Conservation (phyloP, 176 grass and related monocot genomes). For the Raddia guianensis region DNA sequence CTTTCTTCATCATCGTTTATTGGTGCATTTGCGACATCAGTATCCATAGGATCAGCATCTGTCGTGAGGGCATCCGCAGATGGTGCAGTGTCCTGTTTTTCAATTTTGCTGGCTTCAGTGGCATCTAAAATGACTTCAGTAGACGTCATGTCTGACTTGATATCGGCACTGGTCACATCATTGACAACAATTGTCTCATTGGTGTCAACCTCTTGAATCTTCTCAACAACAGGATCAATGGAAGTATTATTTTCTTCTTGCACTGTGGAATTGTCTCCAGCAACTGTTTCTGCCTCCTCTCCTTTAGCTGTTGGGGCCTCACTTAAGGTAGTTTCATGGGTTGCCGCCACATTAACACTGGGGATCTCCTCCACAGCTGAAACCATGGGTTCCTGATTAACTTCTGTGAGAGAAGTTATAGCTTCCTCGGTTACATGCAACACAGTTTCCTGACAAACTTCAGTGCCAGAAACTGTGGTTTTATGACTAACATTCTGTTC, state of each 20-base stretch:
- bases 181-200: slow-evolving; percentile 35
- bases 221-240: slow-evolving; percentile 25
- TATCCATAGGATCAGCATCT: slow-evolving; percentile 49
- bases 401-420: slow-evolving; percentile 26
- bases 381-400: slow-evolving; percentile 18
- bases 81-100: slow-evolving; percentile 37
- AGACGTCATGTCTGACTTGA: slow-evolving; percentile 34
- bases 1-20: slow-evolving; percentile 33
- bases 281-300: slow-evolving; percentile 32
- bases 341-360: slow-evolving; percentile 22
- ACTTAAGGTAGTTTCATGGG: slow-evolving; percentile 24
- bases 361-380: neutral
- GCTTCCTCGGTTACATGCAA: slow-evolving; percentile 44
- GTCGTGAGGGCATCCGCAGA: slow-evolving; percentile 30
- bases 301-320: slow-evolving; percentile 30
- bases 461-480: slow-evolving; percentile 30
- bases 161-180: slow-evolving; percentile 42
- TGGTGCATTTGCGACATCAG: slow-evolving; percentile 39
- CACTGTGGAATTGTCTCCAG: slow-evolving; percentile 29
- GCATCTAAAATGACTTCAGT: slow-evolving; percentile 39
- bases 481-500: slow-evolving; percentile 30
- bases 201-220: slow-evolving; percentile 34
- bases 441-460: slow-evolving; percentile 40
- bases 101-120: slow-evolving; percentile 43
- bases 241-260: slow-evolving; percentile 30